Evolutionary conservation across 2,329 filamentous ascomycete species (phyloP).

Genomic region (Graphilbum fragrans): DNA sequence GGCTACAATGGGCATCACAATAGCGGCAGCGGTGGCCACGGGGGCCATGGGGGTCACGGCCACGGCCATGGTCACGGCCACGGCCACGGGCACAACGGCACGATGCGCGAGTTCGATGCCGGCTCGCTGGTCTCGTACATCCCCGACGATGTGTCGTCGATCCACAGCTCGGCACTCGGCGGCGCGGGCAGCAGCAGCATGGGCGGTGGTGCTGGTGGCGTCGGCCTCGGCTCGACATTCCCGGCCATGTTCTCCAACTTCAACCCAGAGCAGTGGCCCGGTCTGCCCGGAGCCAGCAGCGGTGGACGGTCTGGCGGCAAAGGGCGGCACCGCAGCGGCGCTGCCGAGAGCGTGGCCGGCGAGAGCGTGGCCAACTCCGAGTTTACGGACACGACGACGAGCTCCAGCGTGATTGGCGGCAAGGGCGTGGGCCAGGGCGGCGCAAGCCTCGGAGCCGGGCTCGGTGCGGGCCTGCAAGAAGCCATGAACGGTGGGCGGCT

Average conservation of each 20-base stretch:
- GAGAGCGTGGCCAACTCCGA: constrained; percentile 90
- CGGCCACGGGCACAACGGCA: constrained; percentile 25
- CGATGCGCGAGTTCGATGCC: constrained; percentile 52
- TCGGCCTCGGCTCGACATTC: constrained; percentile 69
- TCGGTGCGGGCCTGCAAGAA: constrained; percentile 66
- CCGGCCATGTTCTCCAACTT: constrained; percentile 95
- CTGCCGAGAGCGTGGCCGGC: constrained; percentile 67
- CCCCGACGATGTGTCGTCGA: constrained; percentile 90
- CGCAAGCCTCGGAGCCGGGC: constrained; percentile 60
- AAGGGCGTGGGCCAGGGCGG: constrained; percentile 73
- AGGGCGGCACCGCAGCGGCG: constrained; percentile 45
- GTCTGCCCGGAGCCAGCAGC: constrained; percentile 52
- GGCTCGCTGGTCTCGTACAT: constrained; percentile 92
- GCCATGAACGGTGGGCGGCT: constrained; percentile 53
- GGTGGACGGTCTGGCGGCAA: constrained; percentile 54
- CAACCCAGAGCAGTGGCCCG: constrained; percentile 76
- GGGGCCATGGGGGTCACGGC: constrained; percentile 9
- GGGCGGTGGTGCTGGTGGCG: constrained; percentile 31
- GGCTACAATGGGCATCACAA: constrained; percentile 16
- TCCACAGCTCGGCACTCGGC: constrained; percentile 77
- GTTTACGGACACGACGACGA: constrained; percentile 58
- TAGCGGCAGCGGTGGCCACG: constrained; percentile 12
- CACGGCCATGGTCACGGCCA: constrained; percentile 19
- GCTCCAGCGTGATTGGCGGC: constrained; percentile 63
- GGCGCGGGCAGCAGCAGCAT: constrained; percentile 45